phyloP scores from a whole-genome alignment of 106 monocot genomes.

The Triglochin maritima region DNA sequence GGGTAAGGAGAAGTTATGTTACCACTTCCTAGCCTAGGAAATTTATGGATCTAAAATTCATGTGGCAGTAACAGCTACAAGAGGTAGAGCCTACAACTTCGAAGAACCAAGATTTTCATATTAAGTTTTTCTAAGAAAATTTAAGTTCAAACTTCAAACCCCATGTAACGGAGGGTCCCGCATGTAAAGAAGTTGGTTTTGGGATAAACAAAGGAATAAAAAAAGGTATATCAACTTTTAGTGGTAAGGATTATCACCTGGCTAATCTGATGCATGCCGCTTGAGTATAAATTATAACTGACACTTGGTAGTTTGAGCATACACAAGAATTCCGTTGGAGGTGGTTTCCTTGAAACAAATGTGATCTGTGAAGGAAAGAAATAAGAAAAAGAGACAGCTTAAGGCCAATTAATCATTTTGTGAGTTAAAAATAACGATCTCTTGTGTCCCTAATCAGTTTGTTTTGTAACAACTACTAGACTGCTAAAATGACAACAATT shows the following conservation, averaged over 20 bases:
- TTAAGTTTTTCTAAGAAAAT: no score
- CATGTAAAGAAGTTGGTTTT: neutral
- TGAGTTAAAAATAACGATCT: neutral
- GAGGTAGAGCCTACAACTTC: no score
- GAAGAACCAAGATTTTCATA: no score
- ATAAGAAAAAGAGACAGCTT: neutral
- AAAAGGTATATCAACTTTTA: neutral
- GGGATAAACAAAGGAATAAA: neutral
- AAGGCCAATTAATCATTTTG: neutral
- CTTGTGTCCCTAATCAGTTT: no score
- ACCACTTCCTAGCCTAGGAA: no score
- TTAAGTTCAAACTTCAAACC: no score
- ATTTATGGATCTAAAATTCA: no score
- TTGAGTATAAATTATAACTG: constrained; percentile 4
- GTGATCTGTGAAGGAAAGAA: constrained; percentile 6
- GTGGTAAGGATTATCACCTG: neutral
- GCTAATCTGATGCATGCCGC: constrained; percentile 2
- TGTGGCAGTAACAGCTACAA: no score
- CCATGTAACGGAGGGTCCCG: no score
- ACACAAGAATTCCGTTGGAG: neutral
- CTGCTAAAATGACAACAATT: neutral
- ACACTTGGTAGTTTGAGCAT: constrained; percentile 4
- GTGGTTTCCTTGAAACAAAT: constrained; percentile 1
- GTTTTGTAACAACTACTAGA: no score
- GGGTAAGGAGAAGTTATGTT: no score